These are phyloP conservation scores for Diplocarpon mali DNA, from an alignment of 2,329 filamentous ascomycete genomes.

Conservation along the genomic window DNA sequence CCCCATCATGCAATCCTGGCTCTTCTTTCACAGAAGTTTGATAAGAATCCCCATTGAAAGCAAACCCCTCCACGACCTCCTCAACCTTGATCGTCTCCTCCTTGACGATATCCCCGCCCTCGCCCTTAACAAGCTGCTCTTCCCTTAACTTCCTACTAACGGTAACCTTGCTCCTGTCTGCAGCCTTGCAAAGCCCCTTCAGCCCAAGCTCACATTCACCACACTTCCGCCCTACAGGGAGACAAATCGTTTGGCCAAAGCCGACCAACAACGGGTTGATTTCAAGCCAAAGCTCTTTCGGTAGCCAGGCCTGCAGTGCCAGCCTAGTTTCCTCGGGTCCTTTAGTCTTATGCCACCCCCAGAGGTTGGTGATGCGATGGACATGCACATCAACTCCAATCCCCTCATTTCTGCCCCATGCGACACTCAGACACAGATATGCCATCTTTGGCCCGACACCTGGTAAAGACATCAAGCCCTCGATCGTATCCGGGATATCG, in stretches of 20 bases:
- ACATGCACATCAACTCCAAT: constrained; percentile 59
- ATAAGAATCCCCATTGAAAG: constrained; percentile 11
- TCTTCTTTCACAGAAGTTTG: background rate
- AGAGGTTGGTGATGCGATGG: constrained; percentile 64
- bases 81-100: constrained; percentile 28
- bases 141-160: constrained; percentile 43
- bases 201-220: constrained; percentile 76
- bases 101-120: constrained; percentile 26
- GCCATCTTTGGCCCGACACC: constrained; percentile 71
- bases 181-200: constrained; percentile 63
- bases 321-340: constrained; percentile 56
- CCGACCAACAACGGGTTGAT: constrained; percentile 67
- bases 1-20: background rate
- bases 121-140: constrained; percentile 26
- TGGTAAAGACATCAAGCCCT: constrained; percentile 51
- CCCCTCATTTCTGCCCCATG: constrained; percentile 52
- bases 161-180: constrained; percentile 52
- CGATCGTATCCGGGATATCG: constrained; percentile 57
- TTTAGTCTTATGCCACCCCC: constrained; percentile 58
- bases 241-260: constrained; percentile 59
- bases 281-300: constrained; percentile 59
- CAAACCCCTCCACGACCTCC: constrained; percentile 26
- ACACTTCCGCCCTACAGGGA: constrained; percentile 58
- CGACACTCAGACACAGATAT: constrained; percentile 57
- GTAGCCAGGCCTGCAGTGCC: constrained; percentile 55